Base-by-base conservation (phyloP, 23 red algal genomes). In the Pyropia haitanensis region DNA sequence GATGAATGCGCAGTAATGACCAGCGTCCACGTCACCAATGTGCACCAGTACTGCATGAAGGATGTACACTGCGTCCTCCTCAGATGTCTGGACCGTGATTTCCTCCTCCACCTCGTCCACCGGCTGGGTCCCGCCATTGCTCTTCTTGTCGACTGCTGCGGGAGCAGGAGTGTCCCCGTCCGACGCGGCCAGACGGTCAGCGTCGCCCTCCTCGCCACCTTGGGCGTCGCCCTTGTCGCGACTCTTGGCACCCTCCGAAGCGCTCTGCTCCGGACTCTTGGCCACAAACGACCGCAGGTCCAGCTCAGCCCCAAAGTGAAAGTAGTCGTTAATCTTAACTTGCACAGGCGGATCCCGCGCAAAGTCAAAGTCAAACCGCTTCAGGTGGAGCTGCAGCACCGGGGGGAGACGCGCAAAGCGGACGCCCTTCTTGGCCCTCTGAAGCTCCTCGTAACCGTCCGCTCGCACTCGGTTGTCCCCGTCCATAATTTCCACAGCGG, bases 271-370 rank as follows among this genome's bases (percentile, higher is more conserved):
- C 39, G 39, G 4, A 46, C 39, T 46, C 39, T 46, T 46, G 15
- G 77, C 56, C 3, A 97, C 93, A 83, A 80, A 97, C 15, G 53
- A 56, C 31, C 65, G 65, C 44, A 97, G 61, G 28, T 97, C 85
- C 54, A 97, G 72, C 53, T 89, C 82, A 9, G 78, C 33, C 65
- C 53, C 71, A 64, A 90, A 97, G 33, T 90, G 82, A 51, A 76
- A 97, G 12, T 79, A 75, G 80, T 97, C 93, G 64, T 97, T 97
- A 51, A 97, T 89, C 63, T 97, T 97, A 14, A 97, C 83, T 77
- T 75, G 73, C 28, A 82, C 78, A 12, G 39, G 39, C 39, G 39
- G 39, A 49, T 82, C 68, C 13, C 93, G 83, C 2, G 51, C 64
- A 55, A 82, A 81, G 61, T 97, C 93, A 53, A 79, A 97, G 65